phyloP scores from a whole-genome alignment of 2,329 filamentous ascomycete genomes.

The Whalleya microplaca region DNA sequence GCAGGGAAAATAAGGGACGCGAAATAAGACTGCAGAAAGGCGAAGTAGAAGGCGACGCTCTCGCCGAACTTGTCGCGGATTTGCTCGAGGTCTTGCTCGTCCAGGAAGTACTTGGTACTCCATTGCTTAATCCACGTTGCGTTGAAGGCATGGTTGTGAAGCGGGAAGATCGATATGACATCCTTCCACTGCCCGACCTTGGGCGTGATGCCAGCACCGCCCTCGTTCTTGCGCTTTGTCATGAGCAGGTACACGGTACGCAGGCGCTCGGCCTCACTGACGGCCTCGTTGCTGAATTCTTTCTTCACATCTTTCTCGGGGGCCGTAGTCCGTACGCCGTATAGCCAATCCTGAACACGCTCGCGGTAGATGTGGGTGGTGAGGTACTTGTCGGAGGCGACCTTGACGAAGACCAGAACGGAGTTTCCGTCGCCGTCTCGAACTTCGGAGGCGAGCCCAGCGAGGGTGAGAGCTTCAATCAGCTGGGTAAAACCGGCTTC shows the following conservation, averaged over 20 bases:
- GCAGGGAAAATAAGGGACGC: constrained; percentile 83
- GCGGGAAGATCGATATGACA: constrained; percentile 74
- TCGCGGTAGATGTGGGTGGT: constrained; percentile 82
- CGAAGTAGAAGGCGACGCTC: constrained; percentile 92
- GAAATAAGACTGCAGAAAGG: constrained; percentile 91
- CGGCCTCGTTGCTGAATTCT: constrained; percentile 71
- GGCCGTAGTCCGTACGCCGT: constrained; percentile 78
- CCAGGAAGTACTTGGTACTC: constrained; percentile 71
- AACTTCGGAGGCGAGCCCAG: constrained; percentile 87
- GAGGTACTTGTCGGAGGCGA: constrained; percentile 75
- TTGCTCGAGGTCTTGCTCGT: constrained; percentile 67
- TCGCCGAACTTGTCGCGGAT: constrained; percentile 81
- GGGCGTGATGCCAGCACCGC: constrained; percentile 78
- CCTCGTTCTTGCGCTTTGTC: constrained; percentile 71
- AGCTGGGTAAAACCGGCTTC: constrained; percentile 78
- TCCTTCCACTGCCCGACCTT: constrained; percentile 71
- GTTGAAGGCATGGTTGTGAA: constrained; percentile 79
- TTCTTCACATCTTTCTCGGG: constrained; percentile 73
- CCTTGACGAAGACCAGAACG: constrained; percentile 80
- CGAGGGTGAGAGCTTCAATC: constrained; percentile 71
- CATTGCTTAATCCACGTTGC: constrained; percentile 75
- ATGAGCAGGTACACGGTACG: constrained; percentile 87
- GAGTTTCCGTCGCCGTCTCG: constrained; percentile 76
- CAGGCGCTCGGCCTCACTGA: constrained; percentile 86
- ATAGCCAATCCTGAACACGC: constrained; percentile 90